Base-by-base conservation (phyloP, 2,329 filamentous ascomycete genomes). In the Cordyceps javanica region DNA sequence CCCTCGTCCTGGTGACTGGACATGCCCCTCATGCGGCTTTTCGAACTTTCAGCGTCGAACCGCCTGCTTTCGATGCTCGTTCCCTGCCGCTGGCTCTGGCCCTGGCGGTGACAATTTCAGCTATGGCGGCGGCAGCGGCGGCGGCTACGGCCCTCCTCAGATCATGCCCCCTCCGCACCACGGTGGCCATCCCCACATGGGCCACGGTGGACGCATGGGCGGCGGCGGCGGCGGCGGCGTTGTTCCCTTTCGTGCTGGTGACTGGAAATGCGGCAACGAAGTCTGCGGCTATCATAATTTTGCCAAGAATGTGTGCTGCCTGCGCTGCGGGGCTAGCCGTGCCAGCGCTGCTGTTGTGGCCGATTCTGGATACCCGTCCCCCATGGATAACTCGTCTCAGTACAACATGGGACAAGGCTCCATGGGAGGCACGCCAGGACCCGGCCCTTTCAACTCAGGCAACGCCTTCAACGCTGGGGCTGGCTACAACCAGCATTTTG, bases 221-320 rank as follows among this genome's bases (percentile, higher is more conserved):
- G 87, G 87, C 62, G 88, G 89, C 61, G 89, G 90, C 61, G 88
- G 89, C 64, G 89, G 89, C 57, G 44, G 46, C 34, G 88, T 91
- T 49, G 94, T 99, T 44, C 94, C 94, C 16, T 99, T 99, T 87
- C 89, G 94, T 68, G 94, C 94, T 57, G 94, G 94, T 69, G 94
- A 99, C 70, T 99, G 94, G 94, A 97, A 97, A 75, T 99, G 94
- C 69, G 94, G 94, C 58, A 94, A 94, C 63, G 94, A 99, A 69
- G 91, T 92, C 38, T 99, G 94, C 71, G 91, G 90, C 59, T 99
- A 99, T 74, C 94, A 99, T 79, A 99, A 99, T 78, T 99, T 99
- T 70, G 94, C 94, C 61, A 99, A 99, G 83, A 99, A 99, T 68
- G 93, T 97, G 59, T 96, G 91, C 75, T 99, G 94, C 74, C 84